Percentiles rank a stretch among this genome's conserved stretches.
These are phyloP conservation scores for Lonicera japonica DNA, from an alignment of 129 eudicot genomes.

Conservation along the genomic window DNA sequence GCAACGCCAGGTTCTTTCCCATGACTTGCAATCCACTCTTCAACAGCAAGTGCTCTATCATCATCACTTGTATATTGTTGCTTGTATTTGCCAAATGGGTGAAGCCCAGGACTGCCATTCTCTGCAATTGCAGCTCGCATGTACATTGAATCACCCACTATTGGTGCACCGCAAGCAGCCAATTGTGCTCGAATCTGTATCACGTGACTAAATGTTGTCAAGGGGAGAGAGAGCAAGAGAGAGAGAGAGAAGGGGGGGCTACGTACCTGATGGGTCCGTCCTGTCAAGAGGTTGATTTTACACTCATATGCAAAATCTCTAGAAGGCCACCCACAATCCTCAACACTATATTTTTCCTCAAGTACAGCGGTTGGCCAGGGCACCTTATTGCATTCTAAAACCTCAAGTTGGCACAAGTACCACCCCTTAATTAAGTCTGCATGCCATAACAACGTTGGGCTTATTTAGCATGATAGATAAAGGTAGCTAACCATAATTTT, in stretches of 20 bases:
- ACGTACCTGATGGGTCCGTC: conserved; percentile 94
- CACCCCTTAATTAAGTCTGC: conserved; percentile 68
- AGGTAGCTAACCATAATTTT: neutral
- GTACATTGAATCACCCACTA: conserved; percentile 93
- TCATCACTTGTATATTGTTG: conserved; percentile 37
- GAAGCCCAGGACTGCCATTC: conserved; percentile 42
- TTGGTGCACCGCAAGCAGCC: conserved; percentile 86
- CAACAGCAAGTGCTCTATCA: conserved; percentile 39
- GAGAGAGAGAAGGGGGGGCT: neutral
- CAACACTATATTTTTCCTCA: conserved; percentile 38
- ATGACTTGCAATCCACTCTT: conserved; percentile 74
- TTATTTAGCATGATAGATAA: neutral
- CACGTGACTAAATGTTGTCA: neutral
- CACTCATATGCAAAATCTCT: conserved; percentile 83
- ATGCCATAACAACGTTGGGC: conserved; percentile 4
- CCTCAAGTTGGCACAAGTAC: conserved; percentile 85
- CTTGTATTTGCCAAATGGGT: conserved; percentile 56
- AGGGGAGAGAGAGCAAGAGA: neutral
- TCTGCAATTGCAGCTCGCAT: conserved; percentile 79
- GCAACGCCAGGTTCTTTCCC: conserved; percentile 86
- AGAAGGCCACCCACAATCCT: conserved; percentile 75
- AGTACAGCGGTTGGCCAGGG: conserved; percentile 61
- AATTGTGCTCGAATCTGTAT: conserved; percentile 86
- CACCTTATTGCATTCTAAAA: conserved; percentile 75
- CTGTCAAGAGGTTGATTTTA: conserved; percentile 79